These are phyloP conservation scores for Hemisphaericaspora lyxosophila DNA, from an alignment of 1,139 yeast genomes.

Conservation along the genomic window DNA sequence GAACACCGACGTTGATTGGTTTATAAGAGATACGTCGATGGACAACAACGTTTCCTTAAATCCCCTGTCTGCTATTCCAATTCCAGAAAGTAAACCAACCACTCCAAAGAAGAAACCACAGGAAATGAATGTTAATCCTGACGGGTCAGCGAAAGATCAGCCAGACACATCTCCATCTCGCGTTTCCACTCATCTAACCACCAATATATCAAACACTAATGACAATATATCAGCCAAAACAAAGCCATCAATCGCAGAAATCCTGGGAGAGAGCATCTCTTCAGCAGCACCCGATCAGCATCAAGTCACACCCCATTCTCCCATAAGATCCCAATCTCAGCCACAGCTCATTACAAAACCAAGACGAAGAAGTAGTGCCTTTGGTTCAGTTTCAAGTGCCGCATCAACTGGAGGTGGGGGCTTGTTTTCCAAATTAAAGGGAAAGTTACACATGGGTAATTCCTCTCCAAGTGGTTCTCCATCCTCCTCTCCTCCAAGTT, in stretches of 20 bases:
- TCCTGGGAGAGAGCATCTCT: slow-evolving; percentile 27
- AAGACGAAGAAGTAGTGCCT: slow-evolving; percentile 21
- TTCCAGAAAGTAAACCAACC: neutral
- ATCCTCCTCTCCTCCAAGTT: slow-evolving; percentile 12
- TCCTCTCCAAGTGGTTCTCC: slow-evolving; percentile 14
- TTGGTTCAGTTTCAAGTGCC: slow-evolving; percentile 15
- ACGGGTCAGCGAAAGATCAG: slow-evolving; percentile 2
- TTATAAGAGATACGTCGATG: slow-evolving; percentile 35
- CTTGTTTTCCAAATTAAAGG: slow-evolving; percentile 39
- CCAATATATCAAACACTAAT: slow-evolving; percentile 37
- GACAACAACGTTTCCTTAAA: neutral
- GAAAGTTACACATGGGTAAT: slow-evolving; percentile 26
- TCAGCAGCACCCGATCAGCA: slow-evolving; percentile 4
- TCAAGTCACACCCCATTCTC: slow-evolving; percentile 4
- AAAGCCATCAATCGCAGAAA: slow-evolving; percentile 36
- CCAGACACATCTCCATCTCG: slow-evolving; percentile 13
- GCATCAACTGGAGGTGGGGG: slow-evolving; percentile 23
- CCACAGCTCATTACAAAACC: neutral
- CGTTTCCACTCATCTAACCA: slow-evolving; percentile 27
- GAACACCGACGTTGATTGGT: slow-evolving; percentile 49
- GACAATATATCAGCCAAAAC: slow-evolving; percentile 32
- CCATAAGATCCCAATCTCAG: neutral
- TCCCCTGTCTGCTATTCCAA: neutral
- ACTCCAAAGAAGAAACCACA: neutral
- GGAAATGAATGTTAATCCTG: slow-evolving; percentile 1